A percentile compares a stretch with the other conserved stretches of the same genome.
phyloP scores from a whole-genome alignment of 495 filamentous ascomycete genomes.

The Lepraria neglecta region DNA sequence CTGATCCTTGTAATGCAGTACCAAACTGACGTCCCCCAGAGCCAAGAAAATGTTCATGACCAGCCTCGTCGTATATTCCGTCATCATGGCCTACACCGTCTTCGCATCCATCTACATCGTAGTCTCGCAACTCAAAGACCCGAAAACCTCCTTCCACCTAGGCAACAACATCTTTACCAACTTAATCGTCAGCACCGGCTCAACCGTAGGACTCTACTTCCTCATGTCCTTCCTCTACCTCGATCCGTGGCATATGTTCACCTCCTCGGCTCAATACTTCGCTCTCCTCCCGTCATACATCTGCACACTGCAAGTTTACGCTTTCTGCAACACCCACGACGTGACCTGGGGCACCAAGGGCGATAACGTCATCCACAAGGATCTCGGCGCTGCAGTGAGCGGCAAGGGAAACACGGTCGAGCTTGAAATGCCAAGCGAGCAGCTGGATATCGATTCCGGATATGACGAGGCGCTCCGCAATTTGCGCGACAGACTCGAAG shows the following conservation, averaged over 20 bases:
- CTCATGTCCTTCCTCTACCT: conserved; percentile 92
- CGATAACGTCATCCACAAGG: conserved; percentile 87
- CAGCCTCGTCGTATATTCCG: conserved; percentile 75
- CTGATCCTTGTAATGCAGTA: neutral
- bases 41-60: conserved; percentile 85
- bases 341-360: conserved; percentile 99
- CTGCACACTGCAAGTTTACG: conserved; percentile 96
- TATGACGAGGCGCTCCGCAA: conserved; percentile 98
- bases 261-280: conserved; percentile 88
- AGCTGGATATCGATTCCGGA: conserved; percentile 95
- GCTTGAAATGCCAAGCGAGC: conserved; percentile 94
- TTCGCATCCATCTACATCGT: conserved; percentile 85
- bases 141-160: conserved; percentile 46
- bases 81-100: conserved; percentile 95
- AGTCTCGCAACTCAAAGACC: conserved; percentile 62
- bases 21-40: conserved; percentile 30
- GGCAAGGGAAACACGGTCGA: conserved; percentile 69
- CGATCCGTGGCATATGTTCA: conserved; percentile 99
- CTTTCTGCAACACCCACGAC: conserved; percentile 99
- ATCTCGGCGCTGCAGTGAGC: conserved; percentile 76
- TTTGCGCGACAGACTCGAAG: conserved; percentile 85
- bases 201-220: conserved; percentile 92
- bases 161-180: conserved; percentile 91
- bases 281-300: conserved; percentile 87
- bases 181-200: conserved; percentile 80